Base-by-base conservation (phyloP, 352 stramenopile species). In the Thalassiosira sp. region DNA sequence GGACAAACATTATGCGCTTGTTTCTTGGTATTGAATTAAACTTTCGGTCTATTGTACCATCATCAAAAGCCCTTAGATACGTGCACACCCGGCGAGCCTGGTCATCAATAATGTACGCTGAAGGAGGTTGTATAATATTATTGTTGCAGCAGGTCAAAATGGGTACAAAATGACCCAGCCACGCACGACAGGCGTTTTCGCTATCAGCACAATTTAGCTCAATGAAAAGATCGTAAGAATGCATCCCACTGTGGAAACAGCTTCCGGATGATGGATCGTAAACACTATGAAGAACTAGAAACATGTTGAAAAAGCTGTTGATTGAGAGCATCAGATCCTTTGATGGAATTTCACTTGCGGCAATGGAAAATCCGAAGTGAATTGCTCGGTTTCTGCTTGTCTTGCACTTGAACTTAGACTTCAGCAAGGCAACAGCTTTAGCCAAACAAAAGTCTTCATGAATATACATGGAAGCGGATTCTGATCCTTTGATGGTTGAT, bases 11-110 rank as follows among this genome's bases (percentile, higher is more conserved):
- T 5, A 87, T 72, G 5, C 59, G 8, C 52, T 87, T 85, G 5
- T 57, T 61, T 49, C 15, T 11, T 37, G 67, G 59, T n/a, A 13
- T 66, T 40, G 62, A 27, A 24, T 73, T 51, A 56, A 86, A 87
- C 16, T 86, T 81, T n/a, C 72, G 37, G 18, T 87, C 69, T 40
- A 87, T 87, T 28, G 64, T 68, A 35, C 72, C 72, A 60, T 82
- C 48, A 31, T 81, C 74, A 45, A 72, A 87, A 35, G 80, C 80
- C 33, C 70, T 67, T n/a, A 87, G 40, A 25, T 87, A 87, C 18
- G 63, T 87, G 24, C 56, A 71, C 42, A 87, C 80, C 22, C 81
- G 49, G 0, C 70, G 64, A 10, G 76, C 70, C 15, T 81, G 22
- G 5, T 68, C 43, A 25, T 83, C 69, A 56, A 86, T 62, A 15